phyloP scores from a whole-genome alignment of 805 yeast genomes.

The Metschnikowia gruessii region DNA sequence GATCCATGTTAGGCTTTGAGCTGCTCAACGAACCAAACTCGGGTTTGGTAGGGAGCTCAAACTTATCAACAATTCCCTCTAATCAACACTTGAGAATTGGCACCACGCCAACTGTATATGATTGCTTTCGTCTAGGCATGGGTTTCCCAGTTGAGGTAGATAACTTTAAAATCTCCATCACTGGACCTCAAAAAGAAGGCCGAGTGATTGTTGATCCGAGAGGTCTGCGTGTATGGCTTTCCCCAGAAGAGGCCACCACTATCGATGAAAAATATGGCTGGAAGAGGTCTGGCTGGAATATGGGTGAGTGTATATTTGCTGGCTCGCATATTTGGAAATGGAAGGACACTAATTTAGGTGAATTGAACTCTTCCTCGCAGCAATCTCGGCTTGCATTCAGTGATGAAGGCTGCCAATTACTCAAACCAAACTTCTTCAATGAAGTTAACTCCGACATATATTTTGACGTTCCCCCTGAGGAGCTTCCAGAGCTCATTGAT shows the following conservation, averaged over 20 bases:
- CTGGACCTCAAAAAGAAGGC: conserved; percentile 75
- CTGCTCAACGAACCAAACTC: conserved; percentile 80
- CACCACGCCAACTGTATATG: conserved; percentile 78
- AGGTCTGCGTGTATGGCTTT: conserved; percentile 69
- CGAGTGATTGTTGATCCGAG: conserved; percentile 57
- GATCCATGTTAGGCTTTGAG: conserved; percentile 74
- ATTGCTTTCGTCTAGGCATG: conserved; percentile 72
- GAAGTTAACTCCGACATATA: conserved; percentile 20
- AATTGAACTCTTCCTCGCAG: conserved; percentile 23
- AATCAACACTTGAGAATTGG: conserved; percentile 69
- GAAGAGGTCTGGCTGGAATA: conserved; percentile 61
- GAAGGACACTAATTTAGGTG: conserved; percentile 23
- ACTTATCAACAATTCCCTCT: conserved; percentile 54
- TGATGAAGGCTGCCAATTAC: conserved; percentile 23
- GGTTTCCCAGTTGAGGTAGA: conserved; percentile 72
- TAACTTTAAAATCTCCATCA: conserved; percentile 61
- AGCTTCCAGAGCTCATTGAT: conserved; percentile 37
- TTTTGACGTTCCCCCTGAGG: conserved; percentile 26
- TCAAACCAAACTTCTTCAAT: conserved; percentile 33
- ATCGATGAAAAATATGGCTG: conserved; percentile 71
- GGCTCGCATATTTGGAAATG: conserved; percentile 75
- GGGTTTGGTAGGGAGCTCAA: conserved; percentile 65
- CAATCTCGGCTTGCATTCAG: conserved; percentile 28
- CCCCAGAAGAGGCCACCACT: conserved; percentile 36
- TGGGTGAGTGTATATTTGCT: conserved; percentile 80